Base-by-base conservation (phyloP, 192 early-diverging fungal genomes). In the Powellomyces hirtus region DNA sequence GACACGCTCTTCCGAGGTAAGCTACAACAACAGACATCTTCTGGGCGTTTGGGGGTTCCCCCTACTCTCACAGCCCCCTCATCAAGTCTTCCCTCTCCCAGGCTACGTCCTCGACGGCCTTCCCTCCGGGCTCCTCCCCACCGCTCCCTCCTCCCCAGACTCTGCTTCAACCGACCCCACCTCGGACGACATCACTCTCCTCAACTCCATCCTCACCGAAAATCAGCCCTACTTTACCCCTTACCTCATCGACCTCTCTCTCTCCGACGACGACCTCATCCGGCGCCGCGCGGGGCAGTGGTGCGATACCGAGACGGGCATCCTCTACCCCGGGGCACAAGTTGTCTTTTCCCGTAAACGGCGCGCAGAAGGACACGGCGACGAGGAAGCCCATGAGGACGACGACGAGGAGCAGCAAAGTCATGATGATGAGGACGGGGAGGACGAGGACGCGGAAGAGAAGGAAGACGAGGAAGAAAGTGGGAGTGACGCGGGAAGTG, bases 291-390 rank as follows among this genome's bases (percentile, higher is more conserved):
- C 56, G 16, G 61, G 38, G n/a, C 75, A 76, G 38, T 76, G 77
- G 75, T 29, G 73, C 7, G 82, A 84, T 59, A 74, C 77, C 16
- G 46, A 73, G 24, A 81, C 79, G 3, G 77, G 75, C 18, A 55
- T 57, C 0, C 27, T 76, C 6, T 84, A 84, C 62, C 69, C 79
- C 1, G 79, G 77, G 0, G 72, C 66, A 11, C 81, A 83, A 56
- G 76, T 83, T 2, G 51, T 74, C 7, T 78, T 77, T 49, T 75
- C 75, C 3, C 38, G 72, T 3, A 64, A 65, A 26, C 29, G 72
- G 42, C 35, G 79, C n/a, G 63, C 64, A 14, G 73, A 80, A 27
- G 75, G 77, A 8, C 74, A 63, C 53, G 63, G 37, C 10, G 66
- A 45, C 37, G 37, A 58, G 37, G 61, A 26, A 26, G 42, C 36